These are phyloP conservation scores for Ustilago lituana DNA, from an alignment of 1,284 basidiomycete species.

Conservation along the genomic window DNA sequence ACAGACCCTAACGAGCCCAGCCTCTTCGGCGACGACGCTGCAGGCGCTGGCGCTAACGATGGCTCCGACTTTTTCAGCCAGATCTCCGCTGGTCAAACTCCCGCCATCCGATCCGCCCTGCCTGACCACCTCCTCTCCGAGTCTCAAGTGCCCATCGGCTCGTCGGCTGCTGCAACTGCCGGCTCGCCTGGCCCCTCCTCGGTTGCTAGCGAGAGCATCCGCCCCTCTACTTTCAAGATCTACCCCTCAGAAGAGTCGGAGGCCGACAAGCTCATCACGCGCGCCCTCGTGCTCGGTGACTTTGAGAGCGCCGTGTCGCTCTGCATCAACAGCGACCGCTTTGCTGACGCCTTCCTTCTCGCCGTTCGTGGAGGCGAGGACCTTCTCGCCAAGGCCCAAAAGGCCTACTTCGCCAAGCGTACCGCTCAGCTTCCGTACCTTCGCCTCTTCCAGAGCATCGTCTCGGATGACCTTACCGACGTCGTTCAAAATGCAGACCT, in stretches of 20 bases:
- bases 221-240: constrained; percentile 82
- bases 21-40: constrained; percentile 83
- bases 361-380: constrained; percentile 90
- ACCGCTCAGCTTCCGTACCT: constrained; percentile 84
- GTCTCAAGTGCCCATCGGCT: constrained; percentile 68
- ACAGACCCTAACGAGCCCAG: constrained; percentile 71
- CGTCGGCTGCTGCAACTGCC: constrained; percentile 71
- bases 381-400: constrained; percentile 88
- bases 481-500: constrained; percentile 95
- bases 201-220: constrained; percentile 76
- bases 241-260: constrained; percentile 89
- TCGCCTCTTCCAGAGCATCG: constrained; percentile 93
- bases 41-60: constrained; percentile 72
- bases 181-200: constrained; percentile 73
- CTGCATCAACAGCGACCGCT: constrained; percentile 87
- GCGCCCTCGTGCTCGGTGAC: constrained; percentile 92
- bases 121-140: constrained; percentile 74
- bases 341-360: constrained; percentile 91
- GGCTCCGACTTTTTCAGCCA: constrained; percentile 87
- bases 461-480: constrained; percentile 88
- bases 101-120: constrained; percentile 70
- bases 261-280: constrained; percentile 86
- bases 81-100: constrained; percentile 68
- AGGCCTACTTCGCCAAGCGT: constrained; percentile 88
- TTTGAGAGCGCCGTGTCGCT: constrained; percentile 91